Conservation (phyloP, 2,329 filamentous ascomycete species). For the Verticillium albo-atrum region DNA sequence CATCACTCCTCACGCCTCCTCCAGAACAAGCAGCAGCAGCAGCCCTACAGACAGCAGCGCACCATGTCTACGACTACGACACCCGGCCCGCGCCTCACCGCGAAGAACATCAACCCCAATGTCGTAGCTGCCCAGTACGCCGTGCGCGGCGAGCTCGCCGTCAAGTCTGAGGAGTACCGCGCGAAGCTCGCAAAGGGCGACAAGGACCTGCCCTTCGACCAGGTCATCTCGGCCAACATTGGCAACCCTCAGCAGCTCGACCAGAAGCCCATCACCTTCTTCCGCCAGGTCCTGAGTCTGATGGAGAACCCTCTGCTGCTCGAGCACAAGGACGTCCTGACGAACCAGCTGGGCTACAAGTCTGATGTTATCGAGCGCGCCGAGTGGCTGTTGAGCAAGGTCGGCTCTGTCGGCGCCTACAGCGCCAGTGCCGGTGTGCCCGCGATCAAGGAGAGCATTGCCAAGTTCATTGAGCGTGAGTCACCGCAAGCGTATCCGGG, state of each 20-base stretch:
- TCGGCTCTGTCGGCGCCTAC: constrained; percentile 93
- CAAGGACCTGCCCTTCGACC: constrained; percentile 70
- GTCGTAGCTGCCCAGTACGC: constrained; percentile 89
- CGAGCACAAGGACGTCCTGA: constrained; percentile 75
- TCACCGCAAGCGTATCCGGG: no score
- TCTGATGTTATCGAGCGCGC: constrained; percentile 83
- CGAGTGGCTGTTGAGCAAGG: constrained; percentile 71
- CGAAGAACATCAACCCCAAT: constrained; percentile 89
- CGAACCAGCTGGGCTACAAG: constrained; percentile 77
- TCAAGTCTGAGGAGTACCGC: constrained; percentile 88
- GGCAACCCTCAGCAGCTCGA: constrained; percentile 98
- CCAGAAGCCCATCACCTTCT: constrained; percentile 99
- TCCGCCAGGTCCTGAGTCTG: constrained; percentile 91
- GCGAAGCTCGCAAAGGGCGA: constrained; percentile 61
- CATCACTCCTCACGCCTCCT: not conserved
- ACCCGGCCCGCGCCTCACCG: constrained; percentile 50
- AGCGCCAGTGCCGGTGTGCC: constrained; percentile 88
- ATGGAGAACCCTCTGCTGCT: constrained; percentile 86
- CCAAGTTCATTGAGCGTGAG: constrained; percentile 84
- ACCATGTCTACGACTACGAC: constrained; percentile 29
- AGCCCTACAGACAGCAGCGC: constrained; percentile 15
- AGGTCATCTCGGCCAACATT: constrained; percentile 96
- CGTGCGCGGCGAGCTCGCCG: constrained; percentile 90
- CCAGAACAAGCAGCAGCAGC: not conserved
- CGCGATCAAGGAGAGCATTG: constrained; percentile 82